These are phyloP conservation scores for Postia placenta DNA, from an alignment of 768 basidiomycete genomes.

Conservation along the genomic window DNA sequence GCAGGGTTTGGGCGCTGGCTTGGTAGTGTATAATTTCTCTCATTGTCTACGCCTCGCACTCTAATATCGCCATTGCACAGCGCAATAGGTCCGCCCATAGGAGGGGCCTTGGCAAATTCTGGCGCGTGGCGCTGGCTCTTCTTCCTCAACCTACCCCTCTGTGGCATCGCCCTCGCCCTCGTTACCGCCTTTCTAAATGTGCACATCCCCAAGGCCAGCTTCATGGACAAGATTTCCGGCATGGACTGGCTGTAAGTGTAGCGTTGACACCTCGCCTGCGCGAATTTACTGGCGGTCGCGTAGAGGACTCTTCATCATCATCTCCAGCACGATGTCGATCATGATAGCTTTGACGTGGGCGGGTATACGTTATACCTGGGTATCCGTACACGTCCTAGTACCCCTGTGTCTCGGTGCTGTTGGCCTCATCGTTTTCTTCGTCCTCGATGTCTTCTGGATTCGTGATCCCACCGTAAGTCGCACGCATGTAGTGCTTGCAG, in stretches of 20 bases:
- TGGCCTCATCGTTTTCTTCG: slow-evolving; percentile 28
- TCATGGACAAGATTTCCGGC: slow-evolving; percentile 21
- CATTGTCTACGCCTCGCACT: background rate
- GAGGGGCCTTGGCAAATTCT: slow-evolving; percentile 18
- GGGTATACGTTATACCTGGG: slow-evolving; percentile 32
- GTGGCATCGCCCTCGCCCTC: slow-evolving; percentile 7
- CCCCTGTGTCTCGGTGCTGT: slow-evolving; percentile 29
- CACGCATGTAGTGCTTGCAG: too few species aligned
- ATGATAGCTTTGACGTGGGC: slow-evolving; percentile 26
- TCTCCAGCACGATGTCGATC: slow-evolving; percentile 12
- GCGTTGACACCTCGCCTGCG: background rate
- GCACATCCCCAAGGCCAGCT: slow-evolving; percentile 20
- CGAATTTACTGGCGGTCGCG: background rate
- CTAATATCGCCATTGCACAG: background rate
- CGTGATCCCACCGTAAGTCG: slow-evolving; percentile 18
- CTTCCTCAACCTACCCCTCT: slow-evolving; percentile 11
- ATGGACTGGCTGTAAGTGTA: slow-evolving; percentile 33
- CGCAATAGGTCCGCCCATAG: slow-evolving; percentile 22
- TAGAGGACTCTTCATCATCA: slow-evolving; percentile 21
- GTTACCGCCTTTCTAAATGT: slow-evolving; percentile 8
- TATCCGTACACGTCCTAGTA: slow-evolving; percentile 24
- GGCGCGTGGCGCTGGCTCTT: slow-evolving; percentile 14
- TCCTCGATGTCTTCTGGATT: slow-evolving; percentile 23
- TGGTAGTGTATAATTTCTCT: slow-evolving; percentile 1
- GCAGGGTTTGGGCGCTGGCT: slow-evolving; percentile 12